Evolutionary conservation across 805 yeast genomes (phyloP), one percentile per base, ranked within the genome.

Genomic region (Hermanozyma aechmeae): DNA sequence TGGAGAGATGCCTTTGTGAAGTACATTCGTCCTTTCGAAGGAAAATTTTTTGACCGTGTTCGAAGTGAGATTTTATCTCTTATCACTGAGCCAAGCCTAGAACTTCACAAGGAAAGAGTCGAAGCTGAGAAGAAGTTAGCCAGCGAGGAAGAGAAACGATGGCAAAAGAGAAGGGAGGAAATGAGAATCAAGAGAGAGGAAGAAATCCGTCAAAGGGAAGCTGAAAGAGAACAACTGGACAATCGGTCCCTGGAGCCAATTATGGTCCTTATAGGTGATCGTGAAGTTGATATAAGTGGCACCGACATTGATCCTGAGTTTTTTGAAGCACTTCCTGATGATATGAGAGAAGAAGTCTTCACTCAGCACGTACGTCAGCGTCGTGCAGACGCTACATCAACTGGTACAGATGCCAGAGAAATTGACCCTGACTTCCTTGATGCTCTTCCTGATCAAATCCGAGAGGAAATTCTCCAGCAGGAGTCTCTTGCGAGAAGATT

Each of bases 241-340:
- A 15, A 5, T 13, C 5, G 8, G 14, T 5, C n/a, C 20, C 37
- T 38, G 3, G 64, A 52, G 6, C 87, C 93, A 0, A 63, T 81
- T 0, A 69, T 67, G 59, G 85, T 87, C 3, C 62, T 62, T 9
- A 79, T 87, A 39, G 86, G 85, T 21, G 93, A 80, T 15, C 56
- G 78, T 16, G 76, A 76, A 28, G 86, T 87, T 20, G 93, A 87
- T 47, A 81, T 87, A 21, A 71, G 87, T 23, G 94, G 92, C 0
- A 77, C 95, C 3, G 96, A 83, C 31, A 84, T 87, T 34, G 96
- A 87, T 54, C 94, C 95, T 0, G 89, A 82, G 40, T 87, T 85
- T 49, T 62, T 87, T 35, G 80, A 79, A 43, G 96, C 95, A 0
- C 64, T 87, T 21, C 96, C 96, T 0, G 95, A 84, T 25, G 92